Evolutionary conservation across 345 rosid genomes (phyloP).

Genomic region (Heritiera littoralis): DNA sequence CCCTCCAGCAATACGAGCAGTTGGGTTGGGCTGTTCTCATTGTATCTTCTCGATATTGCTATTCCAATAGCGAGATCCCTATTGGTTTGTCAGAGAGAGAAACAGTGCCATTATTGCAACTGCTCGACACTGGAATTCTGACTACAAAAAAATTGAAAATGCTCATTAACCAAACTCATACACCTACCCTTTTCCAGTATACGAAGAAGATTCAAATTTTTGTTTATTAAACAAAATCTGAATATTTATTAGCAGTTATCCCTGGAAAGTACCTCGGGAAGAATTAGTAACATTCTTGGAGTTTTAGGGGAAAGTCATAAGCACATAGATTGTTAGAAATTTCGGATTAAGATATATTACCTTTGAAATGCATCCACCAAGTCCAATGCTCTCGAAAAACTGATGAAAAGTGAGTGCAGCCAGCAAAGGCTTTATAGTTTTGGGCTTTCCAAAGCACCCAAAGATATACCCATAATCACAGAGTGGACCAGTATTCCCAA

Average conservation of each 20-base stretch:
- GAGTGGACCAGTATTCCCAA: constrained; percentile 75
- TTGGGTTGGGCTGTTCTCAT: constrained; percentile 47
- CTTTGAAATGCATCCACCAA: constrained; percentile 70
- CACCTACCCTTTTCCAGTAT: too few species aligned
- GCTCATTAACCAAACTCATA: too few species aligned
- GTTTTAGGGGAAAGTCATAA: too few species aligned
- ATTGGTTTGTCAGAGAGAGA: constrained; percentile 57
- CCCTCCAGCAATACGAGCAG: constrained; percentile 53
- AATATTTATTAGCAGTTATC: too few species aligned
- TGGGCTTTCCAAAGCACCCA: constrained; percentile 63
- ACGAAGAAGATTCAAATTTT: too few species aligned
- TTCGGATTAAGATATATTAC: constrained; percentile 15
- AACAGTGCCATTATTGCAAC: constrained; percentile 49
- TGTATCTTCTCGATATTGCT: constrained; percentile 39
- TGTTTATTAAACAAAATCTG: too few species aligned
- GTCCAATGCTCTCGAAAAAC: constrained; percentile 76
- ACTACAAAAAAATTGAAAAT: background rate
- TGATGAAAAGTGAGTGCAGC: constrained; percentile 80
- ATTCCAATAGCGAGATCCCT: constrained; percentile 61
- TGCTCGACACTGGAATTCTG: constrained; percentile 24
- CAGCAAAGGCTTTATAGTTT: constrained; percentile 48
- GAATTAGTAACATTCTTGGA: too few species aligned
- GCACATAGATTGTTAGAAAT: background rate
- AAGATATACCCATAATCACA: constrained; percentile 59
- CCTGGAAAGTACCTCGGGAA: too few species aligned